Conservation (phyloP, 495 filamentous ascomycete genomes). For the Aspergillus cristatus region DNA sequence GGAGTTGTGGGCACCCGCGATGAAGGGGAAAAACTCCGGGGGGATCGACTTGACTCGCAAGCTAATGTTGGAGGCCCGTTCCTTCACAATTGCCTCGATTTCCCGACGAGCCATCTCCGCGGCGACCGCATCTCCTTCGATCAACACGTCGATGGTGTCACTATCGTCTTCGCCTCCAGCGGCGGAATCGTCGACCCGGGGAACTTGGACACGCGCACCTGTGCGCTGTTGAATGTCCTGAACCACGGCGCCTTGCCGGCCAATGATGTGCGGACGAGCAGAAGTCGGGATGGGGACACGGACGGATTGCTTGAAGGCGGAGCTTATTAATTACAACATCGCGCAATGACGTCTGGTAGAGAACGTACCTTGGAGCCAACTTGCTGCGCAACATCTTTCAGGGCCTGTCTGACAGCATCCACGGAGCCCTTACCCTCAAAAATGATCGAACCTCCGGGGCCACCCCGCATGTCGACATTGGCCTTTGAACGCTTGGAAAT, state of each 20-base stretch:
- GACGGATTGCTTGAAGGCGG: slow-evolving; percentile 53
- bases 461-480: slow-evolving; percentile 62
- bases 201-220: slow-evolving; percentile 80
- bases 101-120: slow-evolving; percentile 71
- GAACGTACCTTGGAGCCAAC: slow-evolving; percentile 68
- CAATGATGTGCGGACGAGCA: slow-evolving; percentile 79
- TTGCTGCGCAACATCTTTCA: slow-evolving; percentile 77
- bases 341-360: not conserved
- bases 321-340: too few relatives aligned
- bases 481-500: slow-evolving; percentile 84
- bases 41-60: slow-evolving; percentile 71
- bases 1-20: slow-evolving; percentile 71
- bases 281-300: slow-evolving; percentile 74
- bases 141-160: slow-evolving; percentile 67
- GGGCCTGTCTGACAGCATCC: slow-evolving; percentile 67
- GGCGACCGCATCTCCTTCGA: slow-evolving; percentile 85
- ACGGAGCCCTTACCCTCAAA: slow-evolving; percentile 75
- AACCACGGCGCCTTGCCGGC: slow-evolving; percentile 80
- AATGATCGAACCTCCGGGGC: slow-evolving; percentile 56
- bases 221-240: slow-evolving; percentile 77
- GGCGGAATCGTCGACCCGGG: slow-evolving; percentile 56
- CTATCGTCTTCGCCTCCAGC: slow-evolving; percentile 59
- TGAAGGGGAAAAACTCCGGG: slow-evolving; percentile 90
- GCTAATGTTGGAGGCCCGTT: slow-evolving; percentile 73
- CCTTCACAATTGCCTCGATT: slow-evolving; percentile 75